Conservation (phyloP, 2,329 filamentous ascomycete genomes). For the Paecilomyces fulvus region DNA sequence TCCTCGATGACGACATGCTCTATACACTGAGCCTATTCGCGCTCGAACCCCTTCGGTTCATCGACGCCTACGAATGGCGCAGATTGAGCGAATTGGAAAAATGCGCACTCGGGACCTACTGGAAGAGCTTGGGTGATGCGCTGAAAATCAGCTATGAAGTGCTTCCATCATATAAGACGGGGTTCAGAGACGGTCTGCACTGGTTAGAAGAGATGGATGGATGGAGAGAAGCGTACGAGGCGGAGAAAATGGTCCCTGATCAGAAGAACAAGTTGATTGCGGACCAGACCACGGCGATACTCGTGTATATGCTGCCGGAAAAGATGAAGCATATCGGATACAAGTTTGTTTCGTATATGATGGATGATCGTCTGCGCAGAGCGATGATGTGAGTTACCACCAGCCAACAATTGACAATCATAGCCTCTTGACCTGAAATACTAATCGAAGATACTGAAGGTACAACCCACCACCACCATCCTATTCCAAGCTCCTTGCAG, state of each 20-base stretch:
- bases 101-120: conserved; percentile 60
- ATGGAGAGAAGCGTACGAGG: conserved; percentile 53
- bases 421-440: neutral
- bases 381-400: conserved; percentile 52
- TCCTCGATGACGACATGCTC: conserved; percentile 55
- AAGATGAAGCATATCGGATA: conserved; percentile 39
- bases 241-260: conserved; percentile 48
- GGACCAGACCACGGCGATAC: conserved; percentile 50
- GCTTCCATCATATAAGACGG: conserved; percentile 34
- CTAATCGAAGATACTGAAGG: conserved; percentile 14
- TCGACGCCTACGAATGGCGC: conserved; percentile 62
- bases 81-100: conserved; percentile 56
- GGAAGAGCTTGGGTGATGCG: conserved; percentile 62
- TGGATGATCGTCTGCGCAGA: conserved; percentile 55
- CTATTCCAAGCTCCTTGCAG: conserved; percentile 33
- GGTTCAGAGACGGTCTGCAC: conserved; percentile 43
- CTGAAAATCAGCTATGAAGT: conserved; percentile 52
- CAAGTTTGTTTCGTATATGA: conserved; percentile 49
- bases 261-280: conserved; percentile 45
- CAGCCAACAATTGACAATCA: too few relatives aligned
- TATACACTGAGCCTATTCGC: conserved; percentile 60
- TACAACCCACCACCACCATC: conserved; percentile 32
- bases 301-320: conserved; percentile 49
- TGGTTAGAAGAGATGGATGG: conserved; percentile 44
- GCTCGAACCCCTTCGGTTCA: conserved; percentile 56